Conservation (phyloP, 2,329 filamentous ascomycete genomes). For the Venturia carpophila region DNA sequence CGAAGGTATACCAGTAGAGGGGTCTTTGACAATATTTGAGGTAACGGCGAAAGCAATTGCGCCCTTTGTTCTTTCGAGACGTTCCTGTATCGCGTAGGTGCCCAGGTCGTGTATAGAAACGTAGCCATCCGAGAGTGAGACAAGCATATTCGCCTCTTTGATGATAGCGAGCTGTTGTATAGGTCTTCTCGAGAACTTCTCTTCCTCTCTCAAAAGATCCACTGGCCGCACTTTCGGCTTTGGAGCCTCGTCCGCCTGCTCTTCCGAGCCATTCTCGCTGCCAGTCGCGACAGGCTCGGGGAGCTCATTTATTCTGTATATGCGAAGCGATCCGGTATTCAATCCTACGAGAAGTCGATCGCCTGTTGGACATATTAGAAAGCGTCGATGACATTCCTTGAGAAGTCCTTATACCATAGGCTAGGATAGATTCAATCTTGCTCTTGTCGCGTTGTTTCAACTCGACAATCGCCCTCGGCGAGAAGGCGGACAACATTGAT, state of each 20-base stretch:
- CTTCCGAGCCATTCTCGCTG: conserved; percentile 28
- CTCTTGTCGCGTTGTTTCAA: conserved; percentile 92
- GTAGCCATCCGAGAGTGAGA: conserved; percentile 84
- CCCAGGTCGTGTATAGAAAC: conserved; percentile 86
- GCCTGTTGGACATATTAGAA: conserved; percentile 37
- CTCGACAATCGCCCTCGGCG: conserved; percentile 92
- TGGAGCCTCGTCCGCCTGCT: conserved; percentile 27
- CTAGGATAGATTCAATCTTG: conserved; percentile 90
- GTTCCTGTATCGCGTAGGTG: conserved; percentile 74
- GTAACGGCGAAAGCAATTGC: conserved; percentile 87
- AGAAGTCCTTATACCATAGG: conserved; percentile 56
- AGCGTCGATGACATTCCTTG: not conserved
- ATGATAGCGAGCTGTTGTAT: conserved; percentile 93
- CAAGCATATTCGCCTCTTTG: conserved; percentile 85
- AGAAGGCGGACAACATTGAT: conserved; percentile 91
- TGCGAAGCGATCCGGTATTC: conserved; percentile 77
- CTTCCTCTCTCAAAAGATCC: conserved; percentile 81
- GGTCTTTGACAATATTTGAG: conserved; percentile 89
- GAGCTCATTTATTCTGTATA: conserved; percentile 80
- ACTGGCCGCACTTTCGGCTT: conserved; percentile 45
- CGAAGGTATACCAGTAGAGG: conserved; percentile 76
- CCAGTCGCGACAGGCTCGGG: conserved; percentile 29
- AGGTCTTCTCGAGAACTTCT: conserved; percentile 84
- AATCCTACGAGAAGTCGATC: conserved; percentile 88
- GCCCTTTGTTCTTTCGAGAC: conserved; percentile 74